A percentile compares a stretch with the other conserved stretches of the same genome.
Conservation (phyloP, 805 yeast species). For the Candida easanensis region DNA sequence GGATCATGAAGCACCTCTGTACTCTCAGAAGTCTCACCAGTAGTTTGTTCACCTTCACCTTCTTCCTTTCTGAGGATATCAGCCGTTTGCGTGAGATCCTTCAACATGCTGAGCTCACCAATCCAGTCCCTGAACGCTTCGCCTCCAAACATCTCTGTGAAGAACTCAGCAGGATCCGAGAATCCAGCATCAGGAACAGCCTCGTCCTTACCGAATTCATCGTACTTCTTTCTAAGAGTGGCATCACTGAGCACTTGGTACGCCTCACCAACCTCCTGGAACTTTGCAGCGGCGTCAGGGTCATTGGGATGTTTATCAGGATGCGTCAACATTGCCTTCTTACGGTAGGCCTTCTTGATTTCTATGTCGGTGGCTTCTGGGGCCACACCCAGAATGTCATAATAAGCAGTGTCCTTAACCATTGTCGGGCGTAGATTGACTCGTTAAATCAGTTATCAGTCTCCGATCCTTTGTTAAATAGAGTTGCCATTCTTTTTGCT, state of each 20-base stretch:
- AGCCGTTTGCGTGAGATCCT: conserved; percentile 57
- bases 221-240: conserved; percentile 68
- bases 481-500: too few relatives aligned
- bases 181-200: conserved; percentile 70
- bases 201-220: conserved; percentile 77
- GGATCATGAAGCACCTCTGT: conserved; percentile 14
- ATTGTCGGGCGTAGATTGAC: conserved; percentile 2
- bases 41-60: conserved; percentile 19
- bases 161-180: conserved; percentile 84
- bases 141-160: conserved; percentile 82
- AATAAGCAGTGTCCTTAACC: conserved; percentile 72
- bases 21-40: conserved; percentile 1
- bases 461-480: too few relatives aligned
- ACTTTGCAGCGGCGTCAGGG: conserved; percentile 81
- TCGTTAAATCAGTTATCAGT: too few relatives aligned
- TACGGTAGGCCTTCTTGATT: conserved; percentile 91
- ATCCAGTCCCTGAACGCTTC: conserved; percentile 76
- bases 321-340: conserved; percentile 83
- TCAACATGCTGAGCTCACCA: conserved; percentile 70
- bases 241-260: conserved; percentile 79
- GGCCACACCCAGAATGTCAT: conserved; percentile 71
- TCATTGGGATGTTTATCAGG: conserved; percentile 98
- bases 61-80: conserved; percentile 38
- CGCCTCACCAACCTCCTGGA: conserved; percentile 71
- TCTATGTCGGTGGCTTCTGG: conserved; percentile 74